Evolutionary conservation across 78 protist species (phyloP), one percentile per base, ranked within the genome.

Genomic region (Dictyostelium intermedium): DNA sequence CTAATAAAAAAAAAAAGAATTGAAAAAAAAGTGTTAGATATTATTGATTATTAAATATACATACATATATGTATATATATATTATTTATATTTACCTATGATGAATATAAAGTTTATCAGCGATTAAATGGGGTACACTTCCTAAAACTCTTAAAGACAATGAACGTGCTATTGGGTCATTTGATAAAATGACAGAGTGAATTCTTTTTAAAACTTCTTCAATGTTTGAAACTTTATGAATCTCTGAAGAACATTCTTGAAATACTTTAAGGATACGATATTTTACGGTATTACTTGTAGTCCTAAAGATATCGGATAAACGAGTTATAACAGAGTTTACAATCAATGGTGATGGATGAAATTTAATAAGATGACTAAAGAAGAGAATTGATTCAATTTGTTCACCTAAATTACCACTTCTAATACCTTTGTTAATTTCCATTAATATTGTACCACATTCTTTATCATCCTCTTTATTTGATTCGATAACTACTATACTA

Each of bases 91-190:
- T 47, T n/a, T 77, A 77, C 82, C 82, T 77, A 63, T 91, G 95
- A 41, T 91, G 95, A 41, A 91, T 66, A 43, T 84, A 84, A 23
- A 91, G 91, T 34, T 91, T 91, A 47, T 91, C 95, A 6, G 82
- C 92, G 0, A 91, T 76, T 20, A 82, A 35, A 39, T 74, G 84
- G 7, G 95, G 95, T 5, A 91, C 80, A 32, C 84, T 45, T 1
- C 77, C 95, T 11, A 91, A 63, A 8, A 91, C 76, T 43, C 95
- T 11, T 25, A 91, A 47, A 25, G 95, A 81, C 8, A 91, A 27
- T 43, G 92, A 61, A 27, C 95, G 13, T 76, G 95, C 95, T 18
- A 91, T n/a, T 53, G 91, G 82, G 32, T 91, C 95, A 61, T 91
- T 91, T 35, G 87, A 78, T 23, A 73, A 2, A 25, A 73, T 73